Evolutionary conservation across 2,329 filamentous ascomycete genomes (phyloP), one percentile per base, ranked within the genome.

Genomic region (Elsinoe fawcettii): DNA sequence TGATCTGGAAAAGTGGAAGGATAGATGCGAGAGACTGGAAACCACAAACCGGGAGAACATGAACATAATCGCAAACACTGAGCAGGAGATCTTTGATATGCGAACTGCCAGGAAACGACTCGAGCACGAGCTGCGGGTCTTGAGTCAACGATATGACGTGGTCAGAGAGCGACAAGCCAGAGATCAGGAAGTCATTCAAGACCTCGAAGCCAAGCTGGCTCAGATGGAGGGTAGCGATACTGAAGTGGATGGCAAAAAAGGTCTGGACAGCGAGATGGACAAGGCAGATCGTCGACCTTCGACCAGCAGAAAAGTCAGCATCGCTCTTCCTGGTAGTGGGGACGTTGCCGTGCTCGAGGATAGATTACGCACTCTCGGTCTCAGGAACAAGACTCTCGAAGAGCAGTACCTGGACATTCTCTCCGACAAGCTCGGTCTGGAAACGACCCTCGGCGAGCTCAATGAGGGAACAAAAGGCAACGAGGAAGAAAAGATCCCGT

Each of bases 41-140:
- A 78, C 77, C 62, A 75, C 77, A 41, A 77, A 78, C 63, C 75
- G 76, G 47, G 76, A 79, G 63, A 77, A 77, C 60, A 72, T 72
- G 55, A 71, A 75, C 49, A 73, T 76, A 4, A 74, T 79, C 30
- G 70, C 75, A 27, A 77, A 77, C 30, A 74, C 74, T 55, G 76
- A 79, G 60, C 75, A 77, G 58, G 75, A 76, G 49, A 77, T 78
- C 61, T 77, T 75, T 59, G 76, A 78, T 63, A 70, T 76, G 56
- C 76, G 77, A 53, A 74, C 74, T 14, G 74, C 72, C 46, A 68
- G 74, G 16, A 75, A 74, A 39, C 69, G 75, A 36, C 69, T 77
- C 9, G 75, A 78, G 59, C 73, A 77, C 58, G 76, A 78, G 39
- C 73, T 75, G 27, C 66, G 75, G 11, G 63, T 76, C 14, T 69